These are phyloP conservation scores for Austroboletus niveus DNA, from an alignment of 1,284 basidiomycete species.

Conservation along the genomic window DNA sequence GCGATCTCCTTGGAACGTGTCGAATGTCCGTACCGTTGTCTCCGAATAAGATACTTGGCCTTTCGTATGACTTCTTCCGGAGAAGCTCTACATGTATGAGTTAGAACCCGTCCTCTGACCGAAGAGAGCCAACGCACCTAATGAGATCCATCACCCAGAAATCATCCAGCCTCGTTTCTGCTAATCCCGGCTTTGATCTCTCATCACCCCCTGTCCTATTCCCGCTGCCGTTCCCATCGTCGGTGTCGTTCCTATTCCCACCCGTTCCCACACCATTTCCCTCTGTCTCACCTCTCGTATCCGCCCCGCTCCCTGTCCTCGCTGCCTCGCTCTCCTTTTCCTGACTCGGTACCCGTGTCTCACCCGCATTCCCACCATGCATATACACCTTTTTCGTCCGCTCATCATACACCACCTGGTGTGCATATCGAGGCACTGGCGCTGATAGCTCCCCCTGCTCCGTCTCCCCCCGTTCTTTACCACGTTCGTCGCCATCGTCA, in stretches of 20 bases:
- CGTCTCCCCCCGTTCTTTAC: neutral
- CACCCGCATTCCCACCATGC: conserved; percentile 70
- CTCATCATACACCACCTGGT: conserved; percentile 72
- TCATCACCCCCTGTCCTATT: conserved; percentile 8
- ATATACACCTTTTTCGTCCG: conserved; percentile 55
- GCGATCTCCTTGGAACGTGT: neutral
- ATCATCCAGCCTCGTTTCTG: conserved; percentile 61
- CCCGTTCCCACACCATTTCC: neutral
- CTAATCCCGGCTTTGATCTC: conserved; percentile 15
- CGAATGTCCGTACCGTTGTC: conserved; percentile 55
- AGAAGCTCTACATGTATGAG: conserved; percentile 43
- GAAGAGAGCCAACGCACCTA: conserved; percentile 41
- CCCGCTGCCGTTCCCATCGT: neutral
- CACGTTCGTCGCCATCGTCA: neutral
- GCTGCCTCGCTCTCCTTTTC: conserved; percentile 15
- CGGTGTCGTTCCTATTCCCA: neutral
- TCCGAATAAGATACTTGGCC: conserved; percentile 58
- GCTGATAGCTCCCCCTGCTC: conserved; percentile 27
- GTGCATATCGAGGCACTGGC: conserved; percentile 64
- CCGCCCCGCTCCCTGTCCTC: neutral
- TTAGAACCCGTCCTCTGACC: neutral
- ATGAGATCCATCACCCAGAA: conserved; percentile 71
- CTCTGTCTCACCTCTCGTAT: neutral
- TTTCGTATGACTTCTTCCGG: conserved; percentile 59
- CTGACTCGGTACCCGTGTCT: conserved; percentile 18